phyloP scores from a whole-genome alignment of 768 basidiomycete species.

The Serendipita indica region DNA sequence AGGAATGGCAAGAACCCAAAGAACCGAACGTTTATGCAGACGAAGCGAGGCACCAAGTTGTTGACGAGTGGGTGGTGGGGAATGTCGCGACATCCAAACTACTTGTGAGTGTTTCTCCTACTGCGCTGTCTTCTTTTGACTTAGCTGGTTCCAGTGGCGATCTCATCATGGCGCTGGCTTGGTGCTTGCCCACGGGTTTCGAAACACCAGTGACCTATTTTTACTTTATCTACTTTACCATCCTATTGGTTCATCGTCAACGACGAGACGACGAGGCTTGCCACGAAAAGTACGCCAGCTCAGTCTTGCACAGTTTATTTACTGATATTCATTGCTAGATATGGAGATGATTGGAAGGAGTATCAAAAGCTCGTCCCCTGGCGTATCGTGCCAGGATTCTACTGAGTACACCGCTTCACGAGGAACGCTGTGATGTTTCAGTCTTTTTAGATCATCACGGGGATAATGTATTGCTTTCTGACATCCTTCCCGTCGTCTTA shows the following conservation, averaged over 20 bases:
- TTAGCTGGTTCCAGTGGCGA: slow-evolving; percentile 47
- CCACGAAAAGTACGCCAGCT: slow-evolving; percentile 53
- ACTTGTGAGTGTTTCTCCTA: slow-evolving; percentile 38
- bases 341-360: slow-evolving; percentile 85
- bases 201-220: slow-evolving; percentile 91
- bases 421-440: too few species aligned
- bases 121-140: slow-evolving; percentile 1
- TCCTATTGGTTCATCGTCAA: slow-evolving; percentile 84
- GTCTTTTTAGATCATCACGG: too few species aligned
- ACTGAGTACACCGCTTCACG: slow-evolving; percentile 26
- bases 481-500: too few species aligned
- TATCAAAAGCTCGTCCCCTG: slow-evolving; percentile 80
- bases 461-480: too few species aligned
- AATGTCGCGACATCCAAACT: slow-evolving; percentile 81
- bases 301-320: neutral
- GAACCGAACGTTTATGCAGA: slow-evolving; percentile 65
- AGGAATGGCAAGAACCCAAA: slow-evolving; percentile 88
- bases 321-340: slow-evolving; percentile 30
- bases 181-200: slow-evolving; percentile 89
- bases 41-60: slow-evolving; percentile 75
- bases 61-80: slow-evolving; percentile 99
- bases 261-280: slow-evolving; percentile 85
- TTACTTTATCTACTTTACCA: slow-evolving; percentile 76
- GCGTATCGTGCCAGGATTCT: slow-evolving; percentile 73
- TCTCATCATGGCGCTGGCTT: slow-evolving; percentile 76